Evolutionary conservation across 768 basidiomycete genomes (phyloP), one percentile per base, ranked within the genome.

Genomic region (Leccinum broughii): DNA sequence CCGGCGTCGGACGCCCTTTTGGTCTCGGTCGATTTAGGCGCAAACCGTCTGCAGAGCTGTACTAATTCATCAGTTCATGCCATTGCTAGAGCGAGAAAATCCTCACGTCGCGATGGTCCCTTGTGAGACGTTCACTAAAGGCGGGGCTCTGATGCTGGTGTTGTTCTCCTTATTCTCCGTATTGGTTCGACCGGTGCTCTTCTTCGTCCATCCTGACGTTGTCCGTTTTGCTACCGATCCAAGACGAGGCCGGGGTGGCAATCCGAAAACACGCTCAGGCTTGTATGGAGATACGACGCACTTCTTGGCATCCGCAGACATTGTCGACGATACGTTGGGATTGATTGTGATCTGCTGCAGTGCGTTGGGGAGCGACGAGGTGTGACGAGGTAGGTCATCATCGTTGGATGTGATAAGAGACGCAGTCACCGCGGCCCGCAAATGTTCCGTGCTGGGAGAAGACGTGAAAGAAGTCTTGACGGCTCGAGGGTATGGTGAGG

Each of bases 131-230:
- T 74, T 72, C 7, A 62, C 64, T 7, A 34, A 57, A 3, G 52
- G 39, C 4, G 50, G 54, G 28, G 54, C 48, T 28, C 59, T 54
- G 1, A 59, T 54, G 6, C 56, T 54, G 30, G 63, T 58, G 48
- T 68, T 71, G 32, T 85, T 86, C 71, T 87, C 84, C 70, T 87
- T 82, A 64, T 82, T 82, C 60, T 84, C 86, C 68, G 77, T 55
- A 73, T 82, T 59, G 69, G 74, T 73, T 77, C 85, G 72, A 30
- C 80, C 82, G 0, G 75, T 77, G 64, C 80, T 84, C 37, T 85
- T 82, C 75, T 90, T 91, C 46, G 85, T 75, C 85, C 82, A 85
- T 2, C 88, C 89, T 1, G 84, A 76, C 0, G 83, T 82, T 0
- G 76, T 78, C 17, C 88, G 78, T 13, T 86, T 77, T 0, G 83